phyloP scores from a whole-genome alignment of 176 grass and related monocot species.

The Eragrostis curvula region DNA sequence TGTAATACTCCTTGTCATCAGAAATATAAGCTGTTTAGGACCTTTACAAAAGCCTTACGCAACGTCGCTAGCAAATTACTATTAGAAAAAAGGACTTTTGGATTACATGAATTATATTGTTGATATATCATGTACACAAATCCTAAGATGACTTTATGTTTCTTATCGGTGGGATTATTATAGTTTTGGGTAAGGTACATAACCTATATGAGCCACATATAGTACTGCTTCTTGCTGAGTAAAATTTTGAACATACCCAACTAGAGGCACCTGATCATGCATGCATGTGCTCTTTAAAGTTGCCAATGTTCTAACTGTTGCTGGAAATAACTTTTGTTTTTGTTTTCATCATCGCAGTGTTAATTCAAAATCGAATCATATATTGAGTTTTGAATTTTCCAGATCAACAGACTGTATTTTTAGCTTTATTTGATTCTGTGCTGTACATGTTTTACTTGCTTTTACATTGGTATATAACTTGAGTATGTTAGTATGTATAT shows the following conservation, averaged over 20 bases:
- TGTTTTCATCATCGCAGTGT: not conserved
- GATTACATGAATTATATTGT: not conserved
- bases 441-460: not conserved
- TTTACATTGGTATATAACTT: not conserved
- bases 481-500: not conserved
- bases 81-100: not conserved
- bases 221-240: slow-evolving; percentile 6
- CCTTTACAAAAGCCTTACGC: not conserved
- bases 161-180: not conserved
- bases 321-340: not conserved
- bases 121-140: not conserved
- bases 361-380: not conserved
- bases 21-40: not conserved
- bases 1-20: not conserved
- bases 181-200: not conserved
- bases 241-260: slow-evolving; percentile 6
- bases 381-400: not conserved
- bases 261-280: not conserved
- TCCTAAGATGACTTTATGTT: not conserved
- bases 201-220: not conserved
- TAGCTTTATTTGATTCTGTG: not conserved
- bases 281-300: not conserved
- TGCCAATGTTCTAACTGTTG: not conserved
- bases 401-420: not conserved
- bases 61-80: not conserved